A percentile compares a stretch with the other conserved stretches of the same genome.
Conservation (phyloP, 345 rosid genomes). For the Psidium friedrichsthalianum region DNA sequence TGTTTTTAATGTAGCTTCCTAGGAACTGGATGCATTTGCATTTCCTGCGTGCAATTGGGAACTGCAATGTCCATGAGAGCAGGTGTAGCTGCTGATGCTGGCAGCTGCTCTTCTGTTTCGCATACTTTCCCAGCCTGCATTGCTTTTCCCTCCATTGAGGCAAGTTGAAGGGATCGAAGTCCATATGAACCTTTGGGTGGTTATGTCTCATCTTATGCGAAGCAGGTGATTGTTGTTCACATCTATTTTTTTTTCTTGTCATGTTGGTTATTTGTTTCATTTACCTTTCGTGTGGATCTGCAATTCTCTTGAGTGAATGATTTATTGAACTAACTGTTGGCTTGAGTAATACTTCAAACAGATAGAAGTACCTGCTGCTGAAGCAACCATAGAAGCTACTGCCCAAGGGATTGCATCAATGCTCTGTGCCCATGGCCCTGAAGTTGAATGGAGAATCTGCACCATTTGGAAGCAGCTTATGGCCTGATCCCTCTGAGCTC, state of each 20-base stretch:
- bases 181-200: conserved; percentile 68
- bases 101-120: conserved; percentile 97
- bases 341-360: conserved; percentile 10
- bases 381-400: conserved; percentile 97
- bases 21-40: conserved; percentile 99
- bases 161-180: conserved; percentile 86
- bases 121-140: conserved; percentile 84
- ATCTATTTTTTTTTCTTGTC: background rate
- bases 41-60: conserved; percentile 96
- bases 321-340: background rate
- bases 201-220: conserved; percentile 63
- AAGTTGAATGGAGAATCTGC: conserved; percentile 98
- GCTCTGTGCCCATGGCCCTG: conserved; percentile 99
- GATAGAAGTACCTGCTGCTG: conserved; percentile 95
- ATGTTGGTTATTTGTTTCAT: background rate
- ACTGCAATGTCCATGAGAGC: conserved; percentile 98
- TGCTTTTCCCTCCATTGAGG: conserved; percentile 88
- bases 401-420: conserved; percentile 99
- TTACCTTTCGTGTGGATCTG: background rate
- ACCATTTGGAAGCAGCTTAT: conserved; percentile 99
- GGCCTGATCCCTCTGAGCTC: conserved; percentile 92
- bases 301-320: background rate
- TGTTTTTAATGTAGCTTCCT: conserved; percentile 63
- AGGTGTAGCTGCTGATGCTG: conserved; percentile 98
- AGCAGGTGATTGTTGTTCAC: conserved; percentile 44